Base-by-base conservation (phyloP, 1,139 yeast genomes). In the Sugiyamaella castrensis region DNA sequence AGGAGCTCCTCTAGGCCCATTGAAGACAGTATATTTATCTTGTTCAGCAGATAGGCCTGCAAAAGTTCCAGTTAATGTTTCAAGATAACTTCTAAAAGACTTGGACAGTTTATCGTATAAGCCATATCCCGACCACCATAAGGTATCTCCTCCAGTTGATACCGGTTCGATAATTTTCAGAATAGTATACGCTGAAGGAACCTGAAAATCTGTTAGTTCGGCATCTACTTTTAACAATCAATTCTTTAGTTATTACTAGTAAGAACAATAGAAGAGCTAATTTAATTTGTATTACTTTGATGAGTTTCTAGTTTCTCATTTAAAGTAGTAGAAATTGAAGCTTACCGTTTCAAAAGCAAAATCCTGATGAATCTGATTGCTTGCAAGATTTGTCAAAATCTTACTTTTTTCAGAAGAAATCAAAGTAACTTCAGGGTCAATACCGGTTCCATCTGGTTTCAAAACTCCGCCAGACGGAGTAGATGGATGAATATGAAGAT, bases 101-200 rank as follows among this genome's bases (percentile, higher is more conserved):
- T 73, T 72, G 3, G 76, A 71, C 45, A 75, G 61, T 56, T 71
- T 71, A 53, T 74, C 78, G 56, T 73, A 73, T 8, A 75, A 71
- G 11, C 70, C 78, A 51, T 73, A 73, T n/a, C 77, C 76, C 37
- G 73, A 69, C 2, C 75, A 67, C 75, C 76, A 74, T 29, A 68
- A 50, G 6, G 79, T 74, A 57, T 75, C 79, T 50, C 79, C 79
- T 27, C 78, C 78, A 24, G 70, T 65, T 46, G 29, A 56, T 3
- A 78, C 77, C 47, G 71, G 67, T 34, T 73, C 67, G 54, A 72
- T 72, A 51, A 71, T 64, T 55, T 73, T 73, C 59, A 74, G 62
- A 53, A 71, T 70, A 32, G 77, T 71, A 47, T 71, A 65, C 35
- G 73, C 76, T 7, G 77, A 71, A 10, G 78, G 77, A 12, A 40